Evolutionary conservation across 23 red algal species (phyloP), one percentile per base, ranked within the genome.

Genomic region (Cyanidiococcus yangmingshanensis): DNA sequence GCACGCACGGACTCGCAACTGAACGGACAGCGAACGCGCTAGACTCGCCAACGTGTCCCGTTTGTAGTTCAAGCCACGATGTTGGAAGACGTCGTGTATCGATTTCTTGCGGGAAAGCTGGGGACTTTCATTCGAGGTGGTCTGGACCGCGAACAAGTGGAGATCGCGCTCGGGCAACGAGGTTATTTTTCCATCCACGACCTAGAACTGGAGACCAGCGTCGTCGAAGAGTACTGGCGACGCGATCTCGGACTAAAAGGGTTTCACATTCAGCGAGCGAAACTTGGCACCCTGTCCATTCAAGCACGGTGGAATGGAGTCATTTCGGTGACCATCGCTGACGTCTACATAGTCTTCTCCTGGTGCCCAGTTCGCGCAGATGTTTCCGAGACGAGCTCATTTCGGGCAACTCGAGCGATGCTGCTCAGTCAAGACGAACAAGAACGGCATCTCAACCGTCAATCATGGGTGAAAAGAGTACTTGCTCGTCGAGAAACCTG

Each of bases 201-300:
- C 7, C n/a, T 71, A 2, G 63, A 71, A 35, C 63, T 71, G 12
- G 63, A 71, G 27, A 71, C 63, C 63, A 29, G n/a, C 27, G 63
- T 29, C 3, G 63, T 35, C 63, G 63, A 71, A 29, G 16, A 29
- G 12, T 71, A 32, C 32, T 25, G 21, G 63, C n/a, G n/a, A 7
- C n/a, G 32, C 7, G 63, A 25, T 35, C 63, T 71, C 63, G 63
- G 63, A 25, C 7, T 71, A 12, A 25, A 35, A 25, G 63, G 27
- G 7, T 30, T 25, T 25, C 63, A 35, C 15, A 12, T 71, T 7
- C 63, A 35, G 32, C n/a, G 32, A 29, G 63, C 63, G 7, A 7
- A 29, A 12, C n/a, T 71, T 3, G 63, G 63, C n/a, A 25, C 21
- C 16, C 63, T 71, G 32, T 35, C 32, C n/a, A 35, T 71, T 7